Conservation (phyloP, 2,329 filamentous ascomycete species). For the Fusarium longipes region DNA sequence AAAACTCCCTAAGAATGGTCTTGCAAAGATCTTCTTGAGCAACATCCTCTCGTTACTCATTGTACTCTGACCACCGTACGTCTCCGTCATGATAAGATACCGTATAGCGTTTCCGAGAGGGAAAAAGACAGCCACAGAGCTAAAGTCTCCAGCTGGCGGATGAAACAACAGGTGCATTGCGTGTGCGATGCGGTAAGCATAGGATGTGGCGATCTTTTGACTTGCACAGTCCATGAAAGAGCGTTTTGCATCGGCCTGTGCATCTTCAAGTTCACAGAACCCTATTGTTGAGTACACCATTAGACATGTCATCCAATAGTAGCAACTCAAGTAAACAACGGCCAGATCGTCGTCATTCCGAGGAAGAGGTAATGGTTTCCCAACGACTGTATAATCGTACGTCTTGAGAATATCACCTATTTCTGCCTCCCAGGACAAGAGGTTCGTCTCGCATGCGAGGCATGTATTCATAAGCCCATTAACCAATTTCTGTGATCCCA, state of each 20-base stretch:
- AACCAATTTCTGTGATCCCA: not conserved
- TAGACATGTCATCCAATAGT: slow-evolving; percentile 24
- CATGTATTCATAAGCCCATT: not conserved
- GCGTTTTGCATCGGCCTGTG: rapidly evolving
- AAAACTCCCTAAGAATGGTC: slow-evolving; percentile 9
- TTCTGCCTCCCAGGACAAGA: not conserved
- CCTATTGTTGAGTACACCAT: slow-evolving; percentile 14
- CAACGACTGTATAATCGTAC: slow-evolving; percentile 13
- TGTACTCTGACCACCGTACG: rapidly evolving
- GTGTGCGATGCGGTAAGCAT: slow-evolving; percentile 8
- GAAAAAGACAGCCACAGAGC: slow-evolving; percentile 4
- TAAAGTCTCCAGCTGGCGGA: not conserved
- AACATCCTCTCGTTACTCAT: slow-evolving; percentile 13
- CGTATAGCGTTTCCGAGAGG: slow-evolving; percentile 12
- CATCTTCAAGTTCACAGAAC: slow-evolving; percentile 5
- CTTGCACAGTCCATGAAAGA: not conserved
- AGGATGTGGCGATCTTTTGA: slow-evolving; percentile 3
- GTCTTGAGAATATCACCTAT: not conserved
- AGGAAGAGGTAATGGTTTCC: not conserved
- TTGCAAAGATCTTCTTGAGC: slow-evolving; percentile 1
- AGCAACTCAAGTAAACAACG: slow-evolving; percentile 5
- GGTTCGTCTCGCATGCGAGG: not conserved
- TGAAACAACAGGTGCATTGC: slow-evolving; percentile 12
- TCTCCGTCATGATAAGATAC: slow-evolving; percentile 23
- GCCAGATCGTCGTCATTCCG: slow-evolving; percentile 11